Base-by-base conservation (phyloP, 805 yeast genomes). In the Candida krabiensis region DNA sequence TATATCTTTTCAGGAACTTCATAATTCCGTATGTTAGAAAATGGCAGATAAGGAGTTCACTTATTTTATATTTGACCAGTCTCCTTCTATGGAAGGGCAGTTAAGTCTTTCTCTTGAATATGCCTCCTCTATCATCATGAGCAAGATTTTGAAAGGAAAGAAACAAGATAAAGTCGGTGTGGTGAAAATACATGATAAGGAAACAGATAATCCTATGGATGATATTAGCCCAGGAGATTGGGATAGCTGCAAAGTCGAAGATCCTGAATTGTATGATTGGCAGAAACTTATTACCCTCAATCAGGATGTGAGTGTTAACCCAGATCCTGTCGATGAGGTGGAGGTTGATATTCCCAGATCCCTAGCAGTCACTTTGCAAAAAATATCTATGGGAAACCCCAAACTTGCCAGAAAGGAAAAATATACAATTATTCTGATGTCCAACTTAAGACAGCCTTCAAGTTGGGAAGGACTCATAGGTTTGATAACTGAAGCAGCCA, bases 11-110 rank as follows among this genome's bases (percentile, higher is more conserved):
- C n/a, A n/a, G n/a, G n/a, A n/a, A n/a, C n/a, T n/a, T n/a, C n/a
- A n/a, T n/a, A n/a, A n/a, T n/a, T n/a, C n/a, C n/a, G n/a, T n/a
- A n/a, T n/a, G n/a, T n/a, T n/a, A n/a, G n/a, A n/a, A n/a, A 9
- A 47, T 47, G 50, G 47, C 52, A 25, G 55, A 52, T 11, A 54
- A 52, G 26, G 59, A 57, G 24, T 31, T 35, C 11, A 47, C 58
- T 4, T 52, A 42, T 16, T 77, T 72, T 46, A 63, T 79, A 8
- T 66, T 77, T 12, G 86, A 80, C 52, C 59, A 71, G 11, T 68
- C 75, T 9, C 63, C 66, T 53, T 46, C 71, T 46, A 52, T 70
- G 79, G 55, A 70, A 60, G 26, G 61, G 46, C 56, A 67, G 55
- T 47, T 70, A 9, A 65, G 60, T 4, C 46, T 53, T n/a, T 67